These are phyloP conservation scores for Balamuthia mandrillaris DNA, from an alignment of 208 protist species.

Conservation along the genomic window DNA sequence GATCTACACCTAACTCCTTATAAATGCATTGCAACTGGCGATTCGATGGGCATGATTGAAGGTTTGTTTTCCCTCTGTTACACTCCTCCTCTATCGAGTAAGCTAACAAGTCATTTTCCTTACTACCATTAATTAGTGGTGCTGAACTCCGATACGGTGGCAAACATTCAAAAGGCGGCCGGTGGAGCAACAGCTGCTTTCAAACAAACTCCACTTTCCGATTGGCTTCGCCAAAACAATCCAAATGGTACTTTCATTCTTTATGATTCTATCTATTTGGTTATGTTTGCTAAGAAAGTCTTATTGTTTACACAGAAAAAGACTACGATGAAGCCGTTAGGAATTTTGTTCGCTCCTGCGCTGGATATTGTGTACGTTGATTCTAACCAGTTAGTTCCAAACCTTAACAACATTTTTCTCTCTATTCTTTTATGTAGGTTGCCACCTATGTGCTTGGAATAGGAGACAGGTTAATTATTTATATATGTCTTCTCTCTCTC, in stretches of 20 bases:
- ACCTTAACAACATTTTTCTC: not conserved
- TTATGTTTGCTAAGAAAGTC: not conserved
- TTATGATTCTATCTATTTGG: not conserved
- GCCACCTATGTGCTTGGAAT: conserved; percentile 87
- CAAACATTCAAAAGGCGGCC: conserved; percentile 64
- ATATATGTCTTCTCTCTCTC: too few species aligned
- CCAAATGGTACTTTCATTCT: not conserved
- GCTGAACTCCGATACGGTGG: conserved; percentile 64
- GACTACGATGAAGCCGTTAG: conserved; percentile 72
- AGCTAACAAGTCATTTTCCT: not conserved
- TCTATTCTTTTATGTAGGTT: conserved; percentile 52
- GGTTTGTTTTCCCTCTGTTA: not conserved
- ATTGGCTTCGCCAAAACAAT: conserved; percentile 51
- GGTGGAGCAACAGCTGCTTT: conserved; percentile 58
- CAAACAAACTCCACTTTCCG: conserved; percentile 51
- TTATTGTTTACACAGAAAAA: not conserved
- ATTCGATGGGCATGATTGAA: conserved; percentile 73
- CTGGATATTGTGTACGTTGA: conserved; percentile 81
- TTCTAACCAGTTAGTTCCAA: not conserved
- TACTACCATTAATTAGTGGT: conserved; percentile 56
- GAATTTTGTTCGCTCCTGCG: conserved; percentile 87
- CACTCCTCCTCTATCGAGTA: not conserved
- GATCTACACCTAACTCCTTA: conserved; percentile 65
- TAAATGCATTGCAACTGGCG: conserved; percentile 70
- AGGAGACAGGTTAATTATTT: too few species aligned